A percentile compares a stretch with the other conserved stretches of the same genome.
Conservation (phyloP, 2,329 filamentous ascomycete species). For the Penicillium sp. region DNA sequence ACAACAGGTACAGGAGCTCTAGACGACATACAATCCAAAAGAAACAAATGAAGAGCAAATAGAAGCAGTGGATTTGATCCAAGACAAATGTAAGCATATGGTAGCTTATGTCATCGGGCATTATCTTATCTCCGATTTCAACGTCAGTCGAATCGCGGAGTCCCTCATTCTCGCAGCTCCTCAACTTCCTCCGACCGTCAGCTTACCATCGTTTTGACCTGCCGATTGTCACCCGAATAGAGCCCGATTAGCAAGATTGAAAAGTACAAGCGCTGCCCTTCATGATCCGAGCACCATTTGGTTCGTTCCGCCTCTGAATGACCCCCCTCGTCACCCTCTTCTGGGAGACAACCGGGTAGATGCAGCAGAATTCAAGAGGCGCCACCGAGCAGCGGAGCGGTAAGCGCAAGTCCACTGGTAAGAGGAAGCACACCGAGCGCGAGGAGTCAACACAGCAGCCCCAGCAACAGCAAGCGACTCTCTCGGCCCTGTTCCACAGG, state of each 20-base stretch:
- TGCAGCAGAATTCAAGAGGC: conserved; percentile 46
- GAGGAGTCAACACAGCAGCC: conserved; percentile 36
- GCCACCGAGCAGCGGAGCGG: conserved; percentile 48
- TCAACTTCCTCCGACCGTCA: conserved; percentile 4
- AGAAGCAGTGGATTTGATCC: neutral
- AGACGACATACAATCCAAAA: neutral
- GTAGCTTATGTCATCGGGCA: conserved; percentile 20
- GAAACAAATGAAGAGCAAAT: neutral
- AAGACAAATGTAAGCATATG: neutral
- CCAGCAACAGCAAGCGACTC: conserved; percentile 46
- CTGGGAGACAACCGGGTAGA: conserved; percentile 46
- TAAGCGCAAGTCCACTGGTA: conserved; percentile 49
- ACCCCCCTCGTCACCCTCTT: conserved; percentile 21
- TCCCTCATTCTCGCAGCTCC: conserved; percentile 17
- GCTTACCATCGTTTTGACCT: conserved; percentile 4
- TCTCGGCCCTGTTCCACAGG: conserved; percentile 51
- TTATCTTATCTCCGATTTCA: conserved; percentile 39
- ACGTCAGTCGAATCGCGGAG: conserved; percentile 22
- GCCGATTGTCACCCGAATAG: neutral
- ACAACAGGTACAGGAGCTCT: neutral
- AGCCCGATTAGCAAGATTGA: neutral
- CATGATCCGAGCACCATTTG: conserved; percentile 18
- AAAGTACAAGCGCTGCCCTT: conserved; percentile 25
- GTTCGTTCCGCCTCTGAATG: conserved; percentile 29
- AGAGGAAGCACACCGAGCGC: conserved; percentile 47